Evolutionary conservation across 495 filamentous ascomycete genomes (phyloP).

Genomic region (Lasiosphaeria hispida): DNA sequence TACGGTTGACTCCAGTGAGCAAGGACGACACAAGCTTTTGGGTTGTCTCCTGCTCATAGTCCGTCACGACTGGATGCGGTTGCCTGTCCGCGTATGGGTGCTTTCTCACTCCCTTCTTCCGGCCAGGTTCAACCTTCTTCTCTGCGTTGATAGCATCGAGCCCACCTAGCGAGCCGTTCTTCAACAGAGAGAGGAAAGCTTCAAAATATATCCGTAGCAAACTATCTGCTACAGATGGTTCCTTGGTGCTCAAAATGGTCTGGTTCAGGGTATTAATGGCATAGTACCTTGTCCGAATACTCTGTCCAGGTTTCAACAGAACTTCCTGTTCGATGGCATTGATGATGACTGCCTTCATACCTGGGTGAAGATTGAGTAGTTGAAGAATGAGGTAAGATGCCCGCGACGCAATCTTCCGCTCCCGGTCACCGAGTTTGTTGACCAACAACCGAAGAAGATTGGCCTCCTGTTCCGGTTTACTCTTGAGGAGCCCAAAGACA

Average conservation of each 20-base stretch:
- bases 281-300: conserved; percentile 85
- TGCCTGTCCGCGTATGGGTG: conserved; percentile 16
- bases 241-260: conserved; percentile 80
- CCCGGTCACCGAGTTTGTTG: conserved; percentile 91
- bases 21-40: conserved; percentile 91
- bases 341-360: conserved; percentile 89
- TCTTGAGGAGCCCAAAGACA: conserved; percentile 82
- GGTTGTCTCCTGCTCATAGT: conserved; percentile 55
- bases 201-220: conserved; percentile 87
- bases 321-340: conserved; percentile 80
- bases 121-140: conserved; percentile 18
- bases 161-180: conserved; percentile 47
- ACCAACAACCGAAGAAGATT: conserved; percentile 88
- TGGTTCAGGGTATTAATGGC: conserved; percentile 96
- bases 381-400: conserved; percentile 92
- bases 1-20: conserved; percentile 90
- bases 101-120: conserved; percentile 17
- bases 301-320: conserved; percentile 83
- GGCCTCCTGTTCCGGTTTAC: conserved; percentile 96
- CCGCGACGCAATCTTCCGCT: conserved; percentile 90
- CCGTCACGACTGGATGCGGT: conserved; percentile 17
- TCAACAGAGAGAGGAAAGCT: conserved; percentile 71
- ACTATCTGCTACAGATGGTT: conserved; percentile 76
- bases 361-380: conserved; percentile 77
- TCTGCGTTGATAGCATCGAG: conserved; percentile 21